phyloP scores from a whole-genome alignment of 2,329 filamentous ascomycete genomes.

The Calonectria multiphialidica region DNA sequence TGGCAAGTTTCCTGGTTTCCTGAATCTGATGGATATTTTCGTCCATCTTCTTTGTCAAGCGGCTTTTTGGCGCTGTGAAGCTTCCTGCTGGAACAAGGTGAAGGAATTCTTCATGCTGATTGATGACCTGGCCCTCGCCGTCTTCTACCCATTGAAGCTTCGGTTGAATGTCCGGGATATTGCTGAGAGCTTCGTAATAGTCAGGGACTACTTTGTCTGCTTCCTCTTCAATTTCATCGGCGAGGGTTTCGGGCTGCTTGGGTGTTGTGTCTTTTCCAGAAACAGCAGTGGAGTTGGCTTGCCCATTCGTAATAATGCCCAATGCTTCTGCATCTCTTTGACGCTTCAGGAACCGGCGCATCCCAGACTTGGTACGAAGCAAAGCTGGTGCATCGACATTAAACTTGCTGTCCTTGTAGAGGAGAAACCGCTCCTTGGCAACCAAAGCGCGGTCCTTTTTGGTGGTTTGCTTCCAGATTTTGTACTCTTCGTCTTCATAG shows the following conservation, averaged over 20 bases:
- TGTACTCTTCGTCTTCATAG: slow-evolving; percentile 94
- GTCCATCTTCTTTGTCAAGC: slow-evolving; percentile 83
- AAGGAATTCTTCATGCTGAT: slow-evolving; percentile 88
- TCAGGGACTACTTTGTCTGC: slow-evolving; percentile 89
- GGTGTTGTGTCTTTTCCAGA: slow-evolving; percentile 61
- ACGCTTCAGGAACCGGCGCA: slow-evolving; percentile 88
- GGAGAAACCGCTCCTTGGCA: slow-evolving; percentile 85
- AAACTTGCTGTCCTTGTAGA: slow-evolving; percentile 88
- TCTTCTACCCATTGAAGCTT: slow-evolving; percentile 91
- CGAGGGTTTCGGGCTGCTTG: slow-evolving; percentile 78
- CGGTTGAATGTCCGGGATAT: slow-evolving; percentile 85
- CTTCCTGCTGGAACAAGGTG: slow-evolving; percentile 79
- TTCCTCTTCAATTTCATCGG: slow-evolving; percentile 94
- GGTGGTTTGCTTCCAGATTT: slow-evolving; percentile 98
- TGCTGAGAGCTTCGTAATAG: slow-evolving; percentile 91
- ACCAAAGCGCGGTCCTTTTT: slow-evolving; percentile 93
- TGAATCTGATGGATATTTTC: slow-evolving; percentile 95
- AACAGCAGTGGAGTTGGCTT: slow-evolving; percentile 51
- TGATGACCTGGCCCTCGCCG: slow-evolving; percentile 87
- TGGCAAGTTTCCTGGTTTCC: slow-evolving; percentile 94
- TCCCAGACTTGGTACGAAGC: slow-evolving; percentile 85
- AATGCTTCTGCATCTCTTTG: slow-evolving; percentile 75
- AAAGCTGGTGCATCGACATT: slow-evolving; percentile 91
- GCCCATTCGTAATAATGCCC: slow-evolving; percentile 53
- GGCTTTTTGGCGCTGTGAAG: slow-evolving; percentile 81